Percentiles rank a stretch among this genome's conserved stretches.
Conservation (phyloP, 495 filamentous ascomycete species). For the Penicillium parvum region DNA sequence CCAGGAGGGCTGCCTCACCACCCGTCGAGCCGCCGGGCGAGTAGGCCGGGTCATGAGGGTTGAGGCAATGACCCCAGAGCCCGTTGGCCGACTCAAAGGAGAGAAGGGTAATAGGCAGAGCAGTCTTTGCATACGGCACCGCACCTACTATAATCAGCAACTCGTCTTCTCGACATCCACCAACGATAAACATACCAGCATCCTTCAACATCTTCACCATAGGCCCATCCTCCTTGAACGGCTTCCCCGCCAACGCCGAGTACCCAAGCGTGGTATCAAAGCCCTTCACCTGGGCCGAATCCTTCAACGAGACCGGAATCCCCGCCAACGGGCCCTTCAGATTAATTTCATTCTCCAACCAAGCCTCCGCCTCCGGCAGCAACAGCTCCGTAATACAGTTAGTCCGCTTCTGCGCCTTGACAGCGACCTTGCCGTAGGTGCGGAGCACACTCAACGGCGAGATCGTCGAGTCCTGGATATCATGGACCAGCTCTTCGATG, state of each 20-base stretch:
- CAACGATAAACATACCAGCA: constrained; percentile 49
- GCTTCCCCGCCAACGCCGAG: constrained; percentile 65
- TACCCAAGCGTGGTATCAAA: constrained; percentile 88
- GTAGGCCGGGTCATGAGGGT: constrained; percentile 79
- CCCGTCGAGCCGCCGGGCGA: constrained; percentile 91
- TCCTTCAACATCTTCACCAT: constrained; percentile 79
- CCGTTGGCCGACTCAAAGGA: constrained; percentile 92
- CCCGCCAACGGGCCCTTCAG: constrained; percentile 81
- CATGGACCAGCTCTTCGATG: constrained; percentile 71
- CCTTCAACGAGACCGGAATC: constrained; percentile 85
- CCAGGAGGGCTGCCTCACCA: constrained; percentile 81
- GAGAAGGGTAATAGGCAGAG: constrained; percentile 84
- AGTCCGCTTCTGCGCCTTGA: constrained; percentile 79
- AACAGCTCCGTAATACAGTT: constrained; percentile 92
- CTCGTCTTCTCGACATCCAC: background rate
- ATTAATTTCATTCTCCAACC: constrained; percentile 66
- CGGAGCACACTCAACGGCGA: constrained; percentile 70
- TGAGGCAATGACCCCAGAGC: constrained; percentile 76
- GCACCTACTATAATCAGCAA: constrained; percentile 51
- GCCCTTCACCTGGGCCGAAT: constrained; percentile 77
- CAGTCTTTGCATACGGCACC: constrained; percentile 93
- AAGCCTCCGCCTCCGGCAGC: constrained; percentile 73
- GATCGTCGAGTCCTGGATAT: constrained; percentile 65
- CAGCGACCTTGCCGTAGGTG: constrained; percentile 85
- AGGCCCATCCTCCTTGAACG: constrained; percentile 60